A percentile compares a stretch with the other conserved stretches of the same genome.
Conservation (phyloP, 2,329 filamentous ascomycete genomes). For the Ophiostoma angusticollis region DNA sequence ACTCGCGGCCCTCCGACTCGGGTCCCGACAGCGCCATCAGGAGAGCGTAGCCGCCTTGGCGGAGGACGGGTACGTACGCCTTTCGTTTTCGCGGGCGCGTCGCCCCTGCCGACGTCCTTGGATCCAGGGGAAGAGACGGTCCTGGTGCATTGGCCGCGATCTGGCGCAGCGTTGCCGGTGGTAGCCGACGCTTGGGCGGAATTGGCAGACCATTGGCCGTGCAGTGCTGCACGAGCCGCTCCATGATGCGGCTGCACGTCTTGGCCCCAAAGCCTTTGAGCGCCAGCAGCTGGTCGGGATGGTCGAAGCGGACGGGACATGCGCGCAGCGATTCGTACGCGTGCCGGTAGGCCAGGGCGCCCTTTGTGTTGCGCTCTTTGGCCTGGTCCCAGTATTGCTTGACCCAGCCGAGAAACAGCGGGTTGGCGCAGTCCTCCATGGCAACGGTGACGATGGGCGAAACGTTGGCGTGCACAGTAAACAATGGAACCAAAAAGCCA, state of each 20-base stretch:
- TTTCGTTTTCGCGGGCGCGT: constrained; percentile 38
- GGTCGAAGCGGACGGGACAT: constrained; percentile 56
- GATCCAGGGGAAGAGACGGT: no score
- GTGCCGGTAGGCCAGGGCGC: constrained; percentile 57
- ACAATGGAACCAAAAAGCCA: no score
- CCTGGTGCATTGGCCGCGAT: constrained; percentile 12
- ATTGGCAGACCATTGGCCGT: constrained; percentile 53
- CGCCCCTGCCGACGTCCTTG: no score
- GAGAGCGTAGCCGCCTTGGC: constrained; percentile 65
- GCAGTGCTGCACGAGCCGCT: constrained; percentile 47
- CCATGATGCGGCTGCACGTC: constrained; percentile 55
- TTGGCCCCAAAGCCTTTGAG: constrained; percentile 65
- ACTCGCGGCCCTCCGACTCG: constrained; percentile 38
- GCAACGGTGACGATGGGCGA: constrained; percentile 1
- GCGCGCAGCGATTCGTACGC: constrained; percentile 66
- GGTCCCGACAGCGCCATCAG: constrained; percentile 52
- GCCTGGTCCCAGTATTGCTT: constrained; percentile 66
- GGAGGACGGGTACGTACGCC: constrained; percentile 56
- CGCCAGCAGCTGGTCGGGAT: constrained; percentile 59
- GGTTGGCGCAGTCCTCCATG: constrained; percentile 45
- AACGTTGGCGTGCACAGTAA: neutral
- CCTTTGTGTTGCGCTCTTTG: constrained; percentile 56
- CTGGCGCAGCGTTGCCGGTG: constrained; percentile 16
- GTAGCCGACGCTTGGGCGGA: constrained; percentile 35
- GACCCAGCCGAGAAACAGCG: constrained; percentile 58